Conservation (phyloP, 805 yeast species). For the Sungouiella blattae region DNA sequence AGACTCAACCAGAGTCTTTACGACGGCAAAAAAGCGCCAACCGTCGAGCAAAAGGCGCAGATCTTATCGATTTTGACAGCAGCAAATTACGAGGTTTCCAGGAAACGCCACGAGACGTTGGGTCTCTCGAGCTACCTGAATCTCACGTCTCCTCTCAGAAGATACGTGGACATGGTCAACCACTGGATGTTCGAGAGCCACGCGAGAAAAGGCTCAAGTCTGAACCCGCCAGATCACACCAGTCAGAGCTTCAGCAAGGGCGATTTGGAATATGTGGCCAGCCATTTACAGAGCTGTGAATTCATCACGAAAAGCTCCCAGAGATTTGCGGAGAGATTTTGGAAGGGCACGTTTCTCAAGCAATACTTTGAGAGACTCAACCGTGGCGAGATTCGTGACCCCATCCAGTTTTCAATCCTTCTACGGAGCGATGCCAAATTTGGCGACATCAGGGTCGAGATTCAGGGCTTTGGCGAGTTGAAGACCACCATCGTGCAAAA, state of each 20-base stretch:
- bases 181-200: slow-evolving; percentile 61
- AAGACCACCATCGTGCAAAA: slow-evolving; percentile 21
- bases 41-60: slow-evolving; percentile 40
- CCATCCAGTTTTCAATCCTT: slow-evolving; percentile 21
- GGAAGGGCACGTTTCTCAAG: slow-evolving; percentile 34
- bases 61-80: slow-evolving; percentile 47
- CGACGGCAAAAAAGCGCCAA: slow-evolving; percentile 17
- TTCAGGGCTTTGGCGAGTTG: slow-evolving; percentile 24
- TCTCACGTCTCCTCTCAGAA: slow-evolving; percentile 53
- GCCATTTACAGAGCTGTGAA: slow-evolving; percentile 45
- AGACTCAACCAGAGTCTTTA: slow-evolving; percentile 15
- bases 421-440: slow-evolving; percentile 24
- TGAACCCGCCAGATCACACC: not conserved
- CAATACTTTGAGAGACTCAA: slow-evolving; percentile 21
- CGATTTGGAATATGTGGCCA: slow-evolving; percentile 33
- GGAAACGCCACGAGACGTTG: slow-evolving; percentile 55
- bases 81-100: slow-evolving; percentile 46
- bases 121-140: slow-evolving; percentile 65
- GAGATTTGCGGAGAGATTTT: slow-evolving; percentile 29
- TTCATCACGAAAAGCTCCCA: slow-evolving; percentile 30
- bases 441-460: slow-evolving; percentile 25
- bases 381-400: slow-evolving; percentile 13
- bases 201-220: not conserved
- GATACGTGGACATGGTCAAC: slow-evolving; percentile 42
- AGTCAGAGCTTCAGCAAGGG: not conserved